Evolutionary conservation across 371 early-diverging fungal species (phyloP).

Genomic region (Lichtheimia hyalospora): DNA sequence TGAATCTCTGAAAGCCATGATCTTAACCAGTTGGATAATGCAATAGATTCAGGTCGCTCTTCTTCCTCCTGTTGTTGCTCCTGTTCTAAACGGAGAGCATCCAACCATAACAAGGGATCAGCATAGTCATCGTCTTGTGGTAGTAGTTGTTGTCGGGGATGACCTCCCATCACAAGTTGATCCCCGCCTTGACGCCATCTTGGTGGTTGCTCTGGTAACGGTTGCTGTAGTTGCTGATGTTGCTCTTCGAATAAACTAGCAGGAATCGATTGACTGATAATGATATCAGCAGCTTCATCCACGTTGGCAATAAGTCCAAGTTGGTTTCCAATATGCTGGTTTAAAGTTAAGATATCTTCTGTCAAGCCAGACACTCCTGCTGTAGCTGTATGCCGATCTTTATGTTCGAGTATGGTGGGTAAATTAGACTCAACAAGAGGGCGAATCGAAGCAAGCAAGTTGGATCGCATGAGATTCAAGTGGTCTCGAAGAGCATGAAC

Average conservation of each 20-base stretch:
- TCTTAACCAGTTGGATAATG: conserved; percentile 18
- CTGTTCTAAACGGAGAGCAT: conserved; percentile 1
- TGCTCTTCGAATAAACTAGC: conserved; percentile 1
- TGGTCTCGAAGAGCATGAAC: conserved; percentile 21
- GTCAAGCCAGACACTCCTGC: conserved; percentile 5
- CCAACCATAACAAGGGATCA: conserved; percentile 5
- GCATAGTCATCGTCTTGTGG: conserved; percentile 1
- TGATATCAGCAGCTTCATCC: conserved; percentile 19
- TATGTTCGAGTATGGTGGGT: conserved; percentile 8
- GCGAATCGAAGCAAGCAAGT: conserved; percentile 26
- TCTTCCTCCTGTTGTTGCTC: conserved; percentile 5
- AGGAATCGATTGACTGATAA: conserved; percentile 19
- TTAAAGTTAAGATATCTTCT: conserved; percentile 17
- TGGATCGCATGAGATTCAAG: conserved; percentile 23
- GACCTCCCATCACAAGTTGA: not conserved
- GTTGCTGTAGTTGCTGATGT: not conserved
- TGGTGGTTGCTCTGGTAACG: not conserved
- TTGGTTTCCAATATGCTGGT: conserved; percentile 26
- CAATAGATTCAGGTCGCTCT: conserved; percentile 10
- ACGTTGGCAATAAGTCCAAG: conserved; percentile 25
- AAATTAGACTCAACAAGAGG: conserved; percentile 27
- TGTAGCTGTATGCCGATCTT: not conserved
- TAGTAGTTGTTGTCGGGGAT: not conserved
- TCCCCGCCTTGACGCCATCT: not conserved
- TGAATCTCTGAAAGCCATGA: conserved; percentile 21